These are phyloP conservation scores for Russula earlei DNA, from an alignment of 768 basidiomycete species.

Conservation along the genomic window DNA sequence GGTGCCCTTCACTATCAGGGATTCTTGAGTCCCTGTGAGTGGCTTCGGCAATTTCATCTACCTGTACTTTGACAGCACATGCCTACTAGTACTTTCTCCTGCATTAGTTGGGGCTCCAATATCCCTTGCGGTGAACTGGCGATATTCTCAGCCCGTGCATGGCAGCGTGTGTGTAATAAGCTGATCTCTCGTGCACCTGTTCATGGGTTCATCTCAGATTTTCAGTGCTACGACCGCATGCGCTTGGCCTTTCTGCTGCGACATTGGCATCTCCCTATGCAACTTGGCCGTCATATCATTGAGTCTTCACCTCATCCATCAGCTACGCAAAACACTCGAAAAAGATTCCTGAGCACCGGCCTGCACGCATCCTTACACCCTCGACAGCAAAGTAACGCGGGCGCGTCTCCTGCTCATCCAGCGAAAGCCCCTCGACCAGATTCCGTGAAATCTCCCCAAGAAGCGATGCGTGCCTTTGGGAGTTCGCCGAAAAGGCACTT, in stretches of 20 bases:
- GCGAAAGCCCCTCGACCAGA: slow-evolving; percentile 8
- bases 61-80: no score
- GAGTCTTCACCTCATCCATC: slow-evolving; percentile 21
- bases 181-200: not conserved
- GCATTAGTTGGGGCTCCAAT: not conserved
- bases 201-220: not conserved
- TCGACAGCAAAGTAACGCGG: not conserved
- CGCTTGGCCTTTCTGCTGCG: slow-evolving; percentile 39
- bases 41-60: not conserved
- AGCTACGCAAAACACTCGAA: slow-evolving; percentile 27
- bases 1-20: not conserved
- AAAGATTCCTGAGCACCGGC: slow-evolving; percentile 41
- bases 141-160: not conserved
- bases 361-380: slow-evolving; percentile 22
- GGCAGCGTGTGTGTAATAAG: not conserved
- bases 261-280: slow-evolving; percentile 54
- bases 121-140: not conserved
- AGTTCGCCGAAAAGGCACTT: slow-evolving; percentile 8
- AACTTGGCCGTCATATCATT: slow-evolving; percentile 35
- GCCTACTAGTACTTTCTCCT: not conserved
- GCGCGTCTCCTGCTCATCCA: not conserved
- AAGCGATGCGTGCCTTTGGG: slow-evolving; percentile 10
- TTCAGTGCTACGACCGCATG: slow-evolving; percentile 30
- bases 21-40: not conserved
- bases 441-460: not conserved